Evolutionary conservation across 768 basidiomycete genomes (phyloP).

Genomic region (Auricularia heimuer): DNA sequence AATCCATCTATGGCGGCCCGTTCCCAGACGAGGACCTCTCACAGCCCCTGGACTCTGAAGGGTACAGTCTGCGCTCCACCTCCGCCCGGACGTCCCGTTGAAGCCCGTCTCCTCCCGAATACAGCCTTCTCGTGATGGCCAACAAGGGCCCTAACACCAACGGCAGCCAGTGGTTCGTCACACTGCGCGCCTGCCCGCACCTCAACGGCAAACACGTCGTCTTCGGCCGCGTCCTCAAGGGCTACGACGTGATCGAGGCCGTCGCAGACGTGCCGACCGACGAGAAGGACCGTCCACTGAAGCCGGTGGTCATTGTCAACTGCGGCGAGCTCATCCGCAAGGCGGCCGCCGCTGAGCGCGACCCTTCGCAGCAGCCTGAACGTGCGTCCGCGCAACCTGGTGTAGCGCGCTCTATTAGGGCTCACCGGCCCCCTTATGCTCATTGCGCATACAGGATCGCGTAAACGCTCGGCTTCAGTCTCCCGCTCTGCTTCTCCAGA

Average conservation of each 20-base stretch:
- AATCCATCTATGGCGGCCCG: conserved; percentile 66
- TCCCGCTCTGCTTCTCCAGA: background rate
- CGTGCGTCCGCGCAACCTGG: background rate
- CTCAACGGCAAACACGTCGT: conserved; percentile 61
- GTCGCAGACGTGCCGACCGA: conserved; percentile 61
- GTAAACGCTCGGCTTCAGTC: background rate
- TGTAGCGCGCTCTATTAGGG: background rate
- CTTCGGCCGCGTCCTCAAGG: conserved; percentile 45
- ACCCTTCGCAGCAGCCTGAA: background rate
- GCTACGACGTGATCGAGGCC: conserved; percentile 49
- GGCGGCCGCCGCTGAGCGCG: background rate
- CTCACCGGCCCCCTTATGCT: background rate
- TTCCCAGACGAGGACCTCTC: conserved; percentile 73
- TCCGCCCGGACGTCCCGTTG: background rate
- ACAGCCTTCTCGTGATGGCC: conserved; percentile 80
- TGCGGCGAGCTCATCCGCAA: conserved; percentile 78
- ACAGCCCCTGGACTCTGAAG: conserved; percentile 53
- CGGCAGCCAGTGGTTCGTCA: conserved; percentile 80
- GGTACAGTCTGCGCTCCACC: conserved; percentile 27
- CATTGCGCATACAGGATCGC: background rate
- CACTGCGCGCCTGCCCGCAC: conserved; percentile 65
- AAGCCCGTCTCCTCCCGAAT: background rate
- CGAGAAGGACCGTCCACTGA: conserved; percentile 60
- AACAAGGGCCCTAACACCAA: conserved; percentile 81
- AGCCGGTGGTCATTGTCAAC: conserved; percentile 58